These are phyloP conservation scores for Myxozyma sirexii DNA, from an alignment of 805 yeast species.

Conservation along the genomic window DNA sequence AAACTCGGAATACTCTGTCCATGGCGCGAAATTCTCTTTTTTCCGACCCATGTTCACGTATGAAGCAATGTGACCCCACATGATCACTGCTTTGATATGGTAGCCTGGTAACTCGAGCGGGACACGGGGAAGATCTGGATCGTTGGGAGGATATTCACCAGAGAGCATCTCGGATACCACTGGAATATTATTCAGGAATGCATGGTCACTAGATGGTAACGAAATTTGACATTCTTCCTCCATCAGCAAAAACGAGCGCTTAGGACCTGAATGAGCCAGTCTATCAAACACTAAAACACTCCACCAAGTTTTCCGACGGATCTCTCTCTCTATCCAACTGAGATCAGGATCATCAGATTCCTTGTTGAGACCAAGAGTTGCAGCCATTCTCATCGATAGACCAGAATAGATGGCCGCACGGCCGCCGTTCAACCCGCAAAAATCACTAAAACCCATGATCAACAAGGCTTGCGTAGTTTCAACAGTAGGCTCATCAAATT, in stretches of 20 bases:
- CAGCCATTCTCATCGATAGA: conserved; percentile 44
- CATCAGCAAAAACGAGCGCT: conserved; percentile 39
- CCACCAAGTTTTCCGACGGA: conserved; percentile 44
- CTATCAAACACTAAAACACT: conserved; percentile 43
- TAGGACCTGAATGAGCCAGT: conserved; percentile 42
- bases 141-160: conserved; percentile 35
- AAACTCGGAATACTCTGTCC: conserved; percentile 40
- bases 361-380: conserved; percentile 40
- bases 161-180: conserved; percentile 37
- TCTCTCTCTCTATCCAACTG: conserved; percentile 43
- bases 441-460: conserved; percentile 43
- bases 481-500: conserved; percentile 41
- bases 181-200: conserved; percentile 38
- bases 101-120: conserved; percentile 36
- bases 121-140: conserved; percentile 34
- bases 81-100: conserved; percentile 34
- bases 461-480: conserved; percentile 44
- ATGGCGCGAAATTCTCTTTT: conserved; percentile 39
- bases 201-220: conserved; percentile 40
- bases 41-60: conserved; percentile 37
- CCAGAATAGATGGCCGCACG: conserved; percentile 44
- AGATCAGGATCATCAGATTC: conserved; percentile 37
- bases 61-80: conserved; percentile 38
- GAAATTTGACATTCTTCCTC: conserved; percentile 37
- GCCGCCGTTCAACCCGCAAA: conserved; percentile 42